Conservation (phyloP, 2,329 filamentous ascomycete species). For the Cladophialophora yegresii region DNA sequence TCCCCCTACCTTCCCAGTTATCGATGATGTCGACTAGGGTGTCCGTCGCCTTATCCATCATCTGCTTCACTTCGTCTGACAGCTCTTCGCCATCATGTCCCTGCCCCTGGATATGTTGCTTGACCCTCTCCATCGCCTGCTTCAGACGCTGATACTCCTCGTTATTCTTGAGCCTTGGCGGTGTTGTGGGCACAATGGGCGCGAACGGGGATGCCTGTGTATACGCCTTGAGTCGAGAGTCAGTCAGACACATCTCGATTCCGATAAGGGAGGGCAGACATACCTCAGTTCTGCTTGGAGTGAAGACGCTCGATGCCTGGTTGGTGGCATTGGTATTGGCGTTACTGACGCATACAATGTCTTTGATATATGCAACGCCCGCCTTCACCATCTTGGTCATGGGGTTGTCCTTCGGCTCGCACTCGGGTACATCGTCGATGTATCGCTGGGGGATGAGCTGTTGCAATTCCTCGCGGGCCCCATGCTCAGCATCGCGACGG, state of each 20-base stretch:
- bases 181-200: background rate
- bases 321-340: background rate
- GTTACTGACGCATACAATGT: background rate
- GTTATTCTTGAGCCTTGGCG: background rate
- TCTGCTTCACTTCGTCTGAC: conserved; percentile 5
- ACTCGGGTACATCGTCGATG: background rate
- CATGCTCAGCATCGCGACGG: conserved; percentile 1
- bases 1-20: background rate
- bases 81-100: conserved; percentile 1
- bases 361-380: conserved; percentile 2
- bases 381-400: background rate
- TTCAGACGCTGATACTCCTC: background rate
- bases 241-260: background rate
- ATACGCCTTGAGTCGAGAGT: background rate
- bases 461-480: background rate
- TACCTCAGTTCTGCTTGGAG: background rate
- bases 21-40: conserved; percentile 4
- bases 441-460: background rate
- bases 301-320: background rate
- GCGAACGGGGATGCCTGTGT: background rate
- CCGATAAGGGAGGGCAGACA: background rate
- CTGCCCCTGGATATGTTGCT: background rate
- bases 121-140: background rate
- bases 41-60: conserved; percentile 4
- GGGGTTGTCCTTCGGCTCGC: background rate